Conservation (phyloP, 2,329 filamentous ascomycete species). For the Colletotrichum lindemuthianum region DNA sequence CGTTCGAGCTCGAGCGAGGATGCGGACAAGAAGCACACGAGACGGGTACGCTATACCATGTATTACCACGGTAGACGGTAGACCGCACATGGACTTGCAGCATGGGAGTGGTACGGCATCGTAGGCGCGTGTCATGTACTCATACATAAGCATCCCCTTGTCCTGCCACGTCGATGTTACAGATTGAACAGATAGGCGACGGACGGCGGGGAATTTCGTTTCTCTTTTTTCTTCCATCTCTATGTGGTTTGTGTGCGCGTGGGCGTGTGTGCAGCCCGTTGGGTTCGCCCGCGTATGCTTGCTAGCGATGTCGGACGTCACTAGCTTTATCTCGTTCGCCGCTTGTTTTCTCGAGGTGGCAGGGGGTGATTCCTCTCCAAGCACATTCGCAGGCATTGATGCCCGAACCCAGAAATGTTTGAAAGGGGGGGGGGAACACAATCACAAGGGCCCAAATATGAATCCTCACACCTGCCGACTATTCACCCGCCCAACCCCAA, state of each 20-base stretch:
- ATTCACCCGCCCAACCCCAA: too few relatives aligned
- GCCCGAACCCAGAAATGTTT: too few relatives aligned
- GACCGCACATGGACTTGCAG: too few relatives aligned
- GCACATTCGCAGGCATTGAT: too few relatives aligned
- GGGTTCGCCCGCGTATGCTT: constrained; percentile 9
- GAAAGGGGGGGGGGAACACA: too few relatives aligned
- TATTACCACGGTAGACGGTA: too few relatives aligned
- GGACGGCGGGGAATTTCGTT: constrained; percentile 7
- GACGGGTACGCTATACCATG: neutral
- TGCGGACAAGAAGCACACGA: neutral
- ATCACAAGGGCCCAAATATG: too few relatives aligned
- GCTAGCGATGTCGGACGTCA: constrained; percentile 33
- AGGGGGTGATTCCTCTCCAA: too few relatives aligned
- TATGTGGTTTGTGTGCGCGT: neutral
- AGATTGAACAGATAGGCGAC: constrained; percentile 34
- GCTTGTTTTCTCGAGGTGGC: neutral
- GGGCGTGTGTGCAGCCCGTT: constrained; percentile 24
- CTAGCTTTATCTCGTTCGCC: constrained; percentile 26
- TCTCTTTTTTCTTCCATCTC: neutral
- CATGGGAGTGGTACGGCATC: constrained; percentile 10
- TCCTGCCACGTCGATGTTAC: constrained; percentile 31
- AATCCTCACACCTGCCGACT: too few relatives aligned
- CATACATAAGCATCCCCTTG: constrained; percentile 7
- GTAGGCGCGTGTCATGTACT: constrained; percentile 15
- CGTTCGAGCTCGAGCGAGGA: constrained; percentile 6